Evolutionary conservation across 176 grass and related monocot genomes (phyloP).

Genomic region (Eragrostis nindensis): DNA sequence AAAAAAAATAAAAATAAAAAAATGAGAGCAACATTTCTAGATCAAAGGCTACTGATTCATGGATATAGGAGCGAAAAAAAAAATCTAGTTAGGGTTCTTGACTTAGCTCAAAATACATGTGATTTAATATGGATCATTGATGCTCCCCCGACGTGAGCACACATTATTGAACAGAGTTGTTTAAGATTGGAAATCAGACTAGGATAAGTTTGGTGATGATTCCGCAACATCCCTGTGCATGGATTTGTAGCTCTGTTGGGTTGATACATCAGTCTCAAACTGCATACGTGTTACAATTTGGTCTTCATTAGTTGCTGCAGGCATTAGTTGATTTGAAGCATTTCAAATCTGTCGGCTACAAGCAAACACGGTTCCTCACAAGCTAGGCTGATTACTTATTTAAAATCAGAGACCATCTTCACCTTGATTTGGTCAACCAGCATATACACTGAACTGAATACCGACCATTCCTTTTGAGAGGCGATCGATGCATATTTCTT

Average conservation of each 20-base stretch:
- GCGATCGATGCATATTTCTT: neutral
- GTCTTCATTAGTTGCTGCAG: neutral
- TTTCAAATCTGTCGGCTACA: constrained; percentile 47
- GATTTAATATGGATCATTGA: constrained; percentile 28
- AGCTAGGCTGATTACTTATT: constrained; percentile 10
- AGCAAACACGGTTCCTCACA: neutral
- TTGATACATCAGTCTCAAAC: constrained; percentile 17
- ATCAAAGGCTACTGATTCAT: constrained; percentile 20
- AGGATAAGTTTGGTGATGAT: constrained; percentile 30
- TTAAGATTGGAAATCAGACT: neutral
- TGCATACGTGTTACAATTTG: neutral
- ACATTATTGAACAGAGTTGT: constrained; percentile 6
- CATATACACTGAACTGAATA: constrained; percentile 31
- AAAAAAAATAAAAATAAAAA: no score
- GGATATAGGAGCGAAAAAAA: neutral
- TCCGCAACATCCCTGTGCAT: constrained; percentile 1
- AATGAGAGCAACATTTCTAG: constrained; percentile 18
- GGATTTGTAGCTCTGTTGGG: constrained; percentile 37
- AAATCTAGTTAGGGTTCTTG: constrained; percentile 23
- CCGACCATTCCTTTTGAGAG: neutral
- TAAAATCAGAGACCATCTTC: neutral
- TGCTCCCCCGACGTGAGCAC: constrained; percentile 31
- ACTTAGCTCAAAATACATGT: constrained; percentile 1
- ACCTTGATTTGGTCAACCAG: constrained; percentile 39
- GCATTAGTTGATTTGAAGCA: constrained; percentile 22